Conservation (phyloP, 2,329 filamentous ascomycete genomes). For the Colletotrichum musae region DNA sequence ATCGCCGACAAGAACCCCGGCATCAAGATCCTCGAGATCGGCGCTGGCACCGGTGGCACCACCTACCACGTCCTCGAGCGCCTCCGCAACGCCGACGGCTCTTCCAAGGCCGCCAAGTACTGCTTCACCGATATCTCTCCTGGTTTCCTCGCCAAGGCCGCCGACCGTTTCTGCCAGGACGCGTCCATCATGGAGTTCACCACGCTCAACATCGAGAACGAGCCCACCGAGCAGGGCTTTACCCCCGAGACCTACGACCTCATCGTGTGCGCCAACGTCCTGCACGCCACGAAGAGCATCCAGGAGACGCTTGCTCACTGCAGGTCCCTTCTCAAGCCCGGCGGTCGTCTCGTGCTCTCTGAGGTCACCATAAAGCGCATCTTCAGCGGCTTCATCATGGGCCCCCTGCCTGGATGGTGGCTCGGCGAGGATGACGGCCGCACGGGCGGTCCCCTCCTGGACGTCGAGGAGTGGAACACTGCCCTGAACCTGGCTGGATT, state of each 20-base stretch:
- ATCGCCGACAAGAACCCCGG: slow-evolving; percentile 46
- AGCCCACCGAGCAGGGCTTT: slow-evolving; percentile 52
- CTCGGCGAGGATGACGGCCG: slow-evolving; percentile 46
- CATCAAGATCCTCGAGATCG: slow-evolving; percentile 30
- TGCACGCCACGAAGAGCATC: slow-evolving; percentile 50
- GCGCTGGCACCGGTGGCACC: slow-evolving; percentile 33
- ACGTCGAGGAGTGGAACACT: slow-evolving; percentile 32
- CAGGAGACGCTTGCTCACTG: slow-evolving; percentile 44
- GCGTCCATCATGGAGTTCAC: slow-evolving; percentile 43
- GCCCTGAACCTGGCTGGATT: slow-evolving; percentile 36
- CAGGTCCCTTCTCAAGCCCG: slow-evolving; percentile 46
- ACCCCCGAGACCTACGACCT: slow-evolving; percentile 52
- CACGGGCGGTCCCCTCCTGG: slow-evolving; percentile 25
- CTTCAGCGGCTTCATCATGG: slow-evolving; percentile 48
- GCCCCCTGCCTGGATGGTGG: slow-evolving; percentile 56
- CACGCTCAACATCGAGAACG: slow-evolving; percentile 51
- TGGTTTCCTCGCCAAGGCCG: slow-evolving; percentile 57
- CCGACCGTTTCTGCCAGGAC: slow-evolving; percentile 48
- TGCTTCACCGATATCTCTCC: slow-evolving; percentile 62
- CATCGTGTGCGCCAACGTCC: slow-evolving; percentile 50
- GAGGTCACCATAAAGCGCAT: slow-evolving; percentile 46
- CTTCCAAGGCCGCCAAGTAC: slow-evolving; percentile 47
- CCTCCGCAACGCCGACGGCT: slow-evolving; percentile 29
- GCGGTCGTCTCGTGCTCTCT: slow-evolving; percentile 47
- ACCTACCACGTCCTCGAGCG: slow-evolving; percentile 35